Base-by-base conservation (phyloP, 116 monocot genomes). In the Cymodocea nodosa region DNA sequence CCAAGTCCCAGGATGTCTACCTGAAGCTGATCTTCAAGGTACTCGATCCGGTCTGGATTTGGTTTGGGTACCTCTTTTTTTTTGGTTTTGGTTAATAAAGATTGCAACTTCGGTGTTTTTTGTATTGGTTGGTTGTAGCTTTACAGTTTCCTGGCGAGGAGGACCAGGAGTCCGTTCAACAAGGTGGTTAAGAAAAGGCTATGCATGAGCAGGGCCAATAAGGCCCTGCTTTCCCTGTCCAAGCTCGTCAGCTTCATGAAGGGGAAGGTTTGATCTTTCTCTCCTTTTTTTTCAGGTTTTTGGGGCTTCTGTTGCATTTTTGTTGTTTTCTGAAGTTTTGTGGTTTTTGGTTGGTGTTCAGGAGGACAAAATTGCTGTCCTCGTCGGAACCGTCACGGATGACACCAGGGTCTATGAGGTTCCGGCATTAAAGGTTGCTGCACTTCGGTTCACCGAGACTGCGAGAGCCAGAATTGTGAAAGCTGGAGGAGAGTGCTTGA, bases 21-120 rank as follows among this genome's bases (percentile, higher is more conserved):
- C 85, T 89, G 56, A 89, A 85, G 70, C 89, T 85, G 35, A 77
- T 89, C 58, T 85, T 85, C 44, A 85, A 89, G 83, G 82, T 70
- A 51, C 49, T 7, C 0, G 54, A 3, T 30, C 30, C 30, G 30
- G 54, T 0, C 6, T 17, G 20, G n/a, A 54, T 17, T 1, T 44
- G 44, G 12, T 44, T 44, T 44, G 44, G 44, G 44, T 44, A 44
- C 6, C n/a, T 23, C 23, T 0, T 50, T 12, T 15, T 44, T 30
- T 30, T 30, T 3, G 23, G 9, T 62, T 17, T 68, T 5, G n/a
- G 35, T 68, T 57, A 17, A n/a, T 63, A 35, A 15, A 6, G 44
- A 48, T 52, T 70, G 11, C 14, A 5, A 62, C 7, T 51, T 44
- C 1, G 44, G 44, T 8, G 7, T 3, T 30, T 30, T 30, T 30